phyloP scores from a whole-genome alignment of 2,329 filamentous ascomycete genomes.

The Cytospora schulzeri region DNA sequence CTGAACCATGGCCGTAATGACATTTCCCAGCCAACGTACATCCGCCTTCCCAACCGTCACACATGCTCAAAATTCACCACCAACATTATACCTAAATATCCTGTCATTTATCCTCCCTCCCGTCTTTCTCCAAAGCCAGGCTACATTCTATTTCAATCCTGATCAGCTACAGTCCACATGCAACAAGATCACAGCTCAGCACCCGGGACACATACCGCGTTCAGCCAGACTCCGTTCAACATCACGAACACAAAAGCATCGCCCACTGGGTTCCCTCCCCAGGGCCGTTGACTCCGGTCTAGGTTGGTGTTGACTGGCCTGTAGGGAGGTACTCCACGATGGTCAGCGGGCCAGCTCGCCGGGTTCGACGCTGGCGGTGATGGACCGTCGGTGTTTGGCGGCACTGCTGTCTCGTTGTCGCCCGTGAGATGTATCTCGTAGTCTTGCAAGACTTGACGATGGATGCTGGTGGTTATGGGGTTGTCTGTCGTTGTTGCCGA shows the following conservation, averaged over 20 bases:
- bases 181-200: too few species aligned
- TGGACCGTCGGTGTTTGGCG: constrained; percentile 29
- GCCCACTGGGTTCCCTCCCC: constrained; percentile 33
- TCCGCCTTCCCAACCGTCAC: background rate
- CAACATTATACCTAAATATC: constrained; percentile 32
- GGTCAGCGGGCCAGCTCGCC: constrained; percentile 31
- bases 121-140: constrained; percentile 33
- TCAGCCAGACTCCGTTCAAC: constrained; percentile 35
- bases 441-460: constrained; percentile 32
- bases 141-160: constrained; percentile 21
- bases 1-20: background rate
- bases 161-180: background rate
- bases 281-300: constrained; percentile 31
- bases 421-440: constrained; percentile 35
- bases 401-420: constrained; percentile 23
- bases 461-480: constrained; percentile 30
- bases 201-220: constrained; percentile 32
- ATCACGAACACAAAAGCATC: constrained; percentile 33
- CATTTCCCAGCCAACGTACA: background rate
- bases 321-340: constrained; percentile 35
- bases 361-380: constrained; percentile 32
- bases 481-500: constrained; percentile 33
- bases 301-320: constrained; percentile 34
- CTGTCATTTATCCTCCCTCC: constrained; percentile 31
- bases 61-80: constrained; percentile 32